phyloP scores from a whole-genome alignment of 1,284 basidiomycete genomes.

The Moesziomyces antarcticus region DNA sequence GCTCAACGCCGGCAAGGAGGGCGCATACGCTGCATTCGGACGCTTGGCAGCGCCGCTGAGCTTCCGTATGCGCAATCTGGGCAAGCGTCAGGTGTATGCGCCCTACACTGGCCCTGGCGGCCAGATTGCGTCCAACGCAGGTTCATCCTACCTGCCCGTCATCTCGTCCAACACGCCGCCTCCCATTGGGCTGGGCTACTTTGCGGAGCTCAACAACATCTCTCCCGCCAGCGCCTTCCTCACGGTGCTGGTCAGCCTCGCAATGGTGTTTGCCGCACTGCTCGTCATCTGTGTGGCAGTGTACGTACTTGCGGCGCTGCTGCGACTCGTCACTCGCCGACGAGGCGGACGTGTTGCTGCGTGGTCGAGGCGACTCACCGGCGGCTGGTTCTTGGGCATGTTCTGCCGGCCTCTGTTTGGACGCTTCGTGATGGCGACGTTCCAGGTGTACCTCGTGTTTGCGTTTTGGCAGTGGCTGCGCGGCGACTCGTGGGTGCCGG shows the following conservation, averaged over 20 bases:
- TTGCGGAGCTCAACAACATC: slow-evolving; percentile 56
- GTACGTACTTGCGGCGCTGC: slow-evolving; percentile 34
- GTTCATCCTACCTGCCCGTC: slow-evolving; percentile 44
- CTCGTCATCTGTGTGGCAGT: slow-evolving; percentile 34
- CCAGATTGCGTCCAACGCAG: slow-evolving; percentile 32
- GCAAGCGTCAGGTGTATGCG: slow-evolving; percentile 57
- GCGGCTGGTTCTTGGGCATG: slow-evolving; percentile 34
- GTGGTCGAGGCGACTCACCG: slow-evolving; percentile 26
- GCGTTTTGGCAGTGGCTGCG: slow-evolving; percentile 64
- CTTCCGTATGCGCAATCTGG: slow-evolving; percentile 32
- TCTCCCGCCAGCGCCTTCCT: slow-evolving; percentile 61
- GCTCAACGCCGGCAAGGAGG: slow-evolving; percentile 4
- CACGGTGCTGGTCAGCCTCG: slow-evolving; percentile 59
- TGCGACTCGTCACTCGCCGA: slow-evolving; percentile 22
- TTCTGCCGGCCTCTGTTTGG: slow-evolving; percentile 39
- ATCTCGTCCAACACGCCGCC: slow-evolving; percentile 35
- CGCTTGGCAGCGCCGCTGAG: slow-evolving; percentile 19
- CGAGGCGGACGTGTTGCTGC: slow-evolving; percentile 20
- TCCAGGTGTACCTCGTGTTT: slow-evolving; percentile 52
- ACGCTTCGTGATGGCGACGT: slow-evolving; percentile 35
- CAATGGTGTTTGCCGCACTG: slow-evolving; percentile 55
- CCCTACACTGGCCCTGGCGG: slow-evolving; percentile 64
- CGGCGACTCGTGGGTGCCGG: slow-evolving; percentile 60
- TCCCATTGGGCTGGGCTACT: slow-evolving; percentile 52
- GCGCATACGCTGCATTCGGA: slow-evolving; percentile 21